Conservation (phyloP, 441 rosid genomes). For the Croton setiger region DNA sequence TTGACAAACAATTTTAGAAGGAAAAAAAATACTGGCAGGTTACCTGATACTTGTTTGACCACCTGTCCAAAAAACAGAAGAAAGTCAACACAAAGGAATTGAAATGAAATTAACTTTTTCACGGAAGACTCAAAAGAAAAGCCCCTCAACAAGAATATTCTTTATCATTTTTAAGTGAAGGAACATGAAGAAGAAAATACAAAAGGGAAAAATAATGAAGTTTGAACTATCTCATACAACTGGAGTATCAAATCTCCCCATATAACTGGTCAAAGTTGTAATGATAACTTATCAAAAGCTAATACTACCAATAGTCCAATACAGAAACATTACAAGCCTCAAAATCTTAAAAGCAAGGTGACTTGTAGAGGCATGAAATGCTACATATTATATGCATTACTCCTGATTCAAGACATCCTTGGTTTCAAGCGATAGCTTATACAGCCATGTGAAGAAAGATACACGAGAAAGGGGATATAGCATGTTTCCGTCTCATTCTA, state of each 20-base stretch:
- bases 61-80: constrained; percentile 40
- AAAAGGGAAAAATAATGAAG: neutral
- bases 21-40: constrained; percentile 6
- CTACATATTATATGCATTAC: neutral
- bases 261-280: neutral
- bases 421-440: neutral
- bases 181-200: neutral
- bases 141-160: neutral
- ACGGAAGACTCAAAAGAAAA: neutral
- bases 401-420: neutral
- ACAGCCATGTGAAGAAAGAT: neutral
- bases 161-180: neutral
- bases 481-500: neutral
- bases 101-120: constrained; percentile 7
- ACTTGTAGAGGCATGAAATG: neutral
- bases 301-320: no score
- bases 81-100: constrained; percentile 16
- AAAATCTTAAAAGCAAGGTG: neutral
- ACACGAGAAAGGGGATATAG: neutral
- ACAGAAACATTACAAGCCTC: neutral
- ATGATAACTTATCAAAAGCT: neutral
- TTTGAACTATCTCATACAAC: neutral
- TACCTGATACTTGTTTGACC: constrained; percentile 90
- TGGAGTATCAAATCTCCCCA: neutral
- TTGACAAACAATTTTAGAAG: neutral